phyloP scores from a whole-genome alignment of 2,329 filamentous ascomycete genomes.

The Microsporum audouinii region DNA sequence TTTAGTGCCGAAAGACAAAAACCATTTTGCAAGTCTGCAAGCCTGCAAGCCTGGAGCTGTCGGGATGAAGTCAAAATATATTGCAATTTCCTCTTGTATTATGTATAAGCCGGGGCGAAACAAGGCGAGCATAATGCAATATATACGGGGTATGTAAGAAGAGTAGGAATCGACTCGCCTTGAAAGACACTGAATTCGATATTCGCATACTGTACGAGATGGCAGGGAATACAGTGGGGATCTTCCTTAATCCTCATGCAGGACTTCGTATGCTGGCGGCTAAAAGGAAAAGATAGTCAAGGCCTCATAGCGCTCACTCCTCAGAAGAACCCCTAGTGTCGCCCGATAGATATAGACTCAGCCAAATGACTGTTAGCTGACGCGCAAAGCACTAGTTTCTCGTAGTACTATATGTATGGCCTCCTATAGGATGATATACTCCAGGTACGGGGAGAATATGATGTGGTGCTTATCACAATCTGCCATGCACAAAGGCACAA shows the following conservation, averaged over 20 bases:
- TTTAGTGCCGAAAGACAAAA: not conserved
- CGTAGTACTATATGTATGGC: not conserved
- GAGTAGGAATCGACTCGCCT: not conserved
- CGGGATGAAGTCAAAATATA: not conserved
- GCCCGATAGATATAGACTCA: not conserved
- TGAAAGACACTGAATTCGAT: too few relatives aligned
- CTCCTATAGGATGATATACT: not conserved
- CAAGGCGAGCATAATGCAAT: not conserved
- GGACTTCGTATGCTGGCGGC: not conserved
- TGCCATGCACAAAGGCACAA: not conserved
- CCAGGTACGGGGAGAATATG: not conserved
- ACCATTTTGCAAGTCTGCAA: not conserved
- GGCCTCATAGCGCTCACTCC: not conserved
- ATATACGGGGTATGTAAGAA: not conserved
- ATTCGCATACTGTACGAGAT: too few relatives aligned
- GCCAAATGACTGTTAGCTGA: not conserved
- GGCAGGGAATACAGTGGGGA: too few relatives aligned
- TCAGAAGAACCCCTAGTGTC: not conserved
- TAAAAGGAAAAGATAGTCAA: not conserved
- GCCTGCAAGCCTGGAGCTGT: not conserved
- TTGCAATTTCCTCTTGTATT: not conserved
- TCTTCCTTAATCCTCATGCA: too few relatives aligned
- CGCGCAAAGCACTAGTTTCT: not conserved
- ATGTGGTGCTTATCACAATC: slow-evolving; percentile 1
- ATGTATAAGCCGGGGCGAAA: not conserved